Evolutionary conservation across 208 protist genomes (phyloP), one percentile per base, ranked within the genome.

Genomic region (Acanthamoeba castellanii): DNA sequence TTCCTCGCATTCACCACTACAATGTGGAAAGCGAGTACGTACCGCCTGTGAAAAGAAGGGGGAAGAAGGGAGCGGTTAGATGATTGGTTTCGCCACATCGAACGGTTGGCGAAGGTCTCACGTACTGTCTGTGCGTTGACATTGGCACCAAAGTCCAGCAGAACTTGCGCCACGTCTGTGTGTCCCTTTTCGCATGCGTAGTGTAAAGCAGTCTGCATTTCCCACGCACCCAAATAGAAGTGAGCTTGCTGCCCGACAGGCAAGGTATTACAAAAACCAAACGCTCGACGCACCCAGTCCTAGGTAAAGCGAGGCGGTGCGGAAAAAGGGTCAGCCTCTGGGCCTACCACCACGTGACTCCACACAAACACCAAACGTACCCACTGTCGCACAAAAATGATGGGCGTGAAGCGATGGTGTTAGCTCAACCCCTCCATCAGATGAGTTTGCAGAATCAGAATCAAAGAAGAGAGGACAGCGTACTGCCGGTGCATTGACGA

Each of bases 401-500:
- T 22, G 14, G 14, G 20, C 16, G 11, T 11, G 18, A 59, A 22
- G 55, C 11, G 11, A 59, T 42, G 37, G 3, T 42, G 37, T 42
- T 42, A 42, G 37, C 37, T 42, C 37, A 42, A 42, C 37, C 37
- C 37, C 37, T 42, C 37, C 37, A 3, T 47, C 42, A 47, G 42
- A 47, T 47, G 42, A 47, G 42, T 5, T 16, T 55, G 5, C 50
- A 5, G 50, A 55, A 2, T 59, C 55, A 59, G 20, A 22, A 14
- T 3, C 11, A 59, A 13, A 22, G 55, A 59, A 22, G 55, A 59
- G 55, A 45, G 32, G 1, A 45, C 2, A 25, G 70, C 72, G 37
- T 87, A 87, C 78, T 42, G 78, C 78, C 13, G 78, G 78, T 7
- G 85, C 85, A 91, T 91, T 72, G 32, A 91, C 85, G 34, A 91